These are phyloP conservation scores for Nemania serpens DNA, from an alignment of 2,329 filamentous ascomycete genomes.

Conservation along the genomic window DNA sequence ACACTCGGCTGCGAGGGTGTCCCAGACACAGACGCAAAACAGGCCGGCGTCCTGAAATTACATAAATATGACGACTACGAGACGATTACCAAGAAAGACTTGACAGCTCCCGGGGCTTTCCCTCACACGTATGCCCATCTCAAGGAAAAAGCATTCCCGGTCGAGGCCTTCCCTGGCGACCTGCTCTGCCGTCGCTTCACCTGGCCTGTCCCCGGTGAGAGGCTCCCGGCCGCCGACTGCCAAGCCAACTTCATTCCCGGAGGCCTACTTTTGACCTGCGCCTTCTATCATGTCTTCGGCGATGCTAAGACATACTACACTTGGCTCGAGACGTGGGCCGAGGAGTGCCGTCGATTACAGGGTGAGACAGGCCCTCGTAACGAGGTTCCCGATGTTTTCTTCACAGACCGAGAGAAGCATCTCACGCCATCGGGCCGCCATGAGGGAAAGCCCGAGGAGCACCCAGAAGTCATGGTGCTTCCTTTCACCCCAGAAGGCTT, in stretches of 20 bases:
- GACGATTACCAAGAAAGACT: conserved; percentile 36
- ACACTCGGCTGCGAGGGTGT: conserved; percentile 42
- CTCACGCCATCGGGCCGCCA: conserved; percentile 40
- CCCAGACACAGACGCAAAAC: conserved; percentile 38
- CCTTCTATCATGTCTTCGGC: conserved; percentile 42
- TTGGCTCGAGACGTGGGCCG: conserved; percentile 44
- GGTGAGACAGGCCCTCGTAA: conserved; percentile 32
- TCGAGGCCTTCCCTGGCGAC: conserved; percentile 31
- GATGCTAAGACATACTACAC: conserved; percentile 42
- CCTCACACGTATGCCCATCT: conserved; percentile 36
- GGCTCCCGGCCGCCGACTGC: conserved; percentile 27
- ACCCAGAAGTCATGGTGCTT: conserved; percentile 41
- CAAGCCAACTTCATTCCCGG: conserved; percentile 42
- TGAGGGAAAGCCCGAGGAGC: conserved; percentile 35
- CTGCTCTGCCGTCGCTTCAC: conserved; percentile 36
- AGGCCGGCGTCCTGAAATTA: conserved; percentile 42
- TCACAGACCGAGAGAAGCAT: conserved; percentile 39
- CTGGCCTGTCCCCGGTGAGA: conserved; percentile 35
- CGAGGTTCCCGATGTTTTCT: conserved; percentile 37
- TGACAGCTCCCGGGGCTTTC: conserved; percentile 33
- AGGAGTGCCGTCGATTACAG: conserved; percentile 43
- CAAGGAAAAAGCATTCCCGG: conserved; percentile 37
- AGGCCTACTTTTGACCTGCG: conserved; percentile 37
- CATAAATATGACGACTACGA: conserved; percentile 36
- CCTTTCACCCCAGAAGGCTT: conserved; percentile 38